A percentile compares a stretch with the other conserved stretches of the same genome.
These are phyloP conservation scores for Cyanidioschyzon merolae DNA, from an alignment of 23 red algal genomes.

Conservation along the genomic window DNA sequence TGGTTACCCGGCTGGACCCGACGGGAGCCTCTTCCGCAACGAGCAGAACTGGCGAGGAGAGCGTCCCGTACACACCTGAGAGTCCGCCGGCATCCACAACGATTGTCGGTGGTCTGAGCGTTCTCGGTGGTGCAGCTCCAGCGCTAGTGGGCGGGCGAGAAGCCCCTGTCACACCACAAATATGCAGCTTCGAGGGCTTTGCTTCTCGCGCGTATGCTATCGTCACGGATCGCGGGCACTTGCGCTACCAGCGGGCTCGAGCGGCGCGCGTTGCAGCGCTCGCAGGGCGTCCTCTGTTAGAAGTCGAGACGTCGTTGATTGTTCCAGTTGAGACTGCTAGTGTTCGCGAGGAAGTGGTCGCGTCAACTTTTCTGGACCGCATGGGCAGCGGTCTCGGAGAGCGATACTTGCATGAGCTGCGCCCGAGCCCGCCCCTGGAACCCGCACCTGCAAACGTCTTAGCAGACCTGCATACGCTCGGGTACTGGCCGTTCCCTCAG, in stretches of 20 bases:
- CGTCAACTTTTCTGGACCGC: background rate
- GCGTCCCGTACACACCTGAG: background rate
- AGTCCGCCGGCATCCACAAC: background rate
- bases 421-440: slow-evolving; percentile 1
- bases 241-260: slow-evolving; percentile 8
- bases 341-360: slow-evolving; percentile 2
- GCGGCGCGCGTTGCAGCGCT: slow-evolving; percentile 2
- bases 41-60: background rate
- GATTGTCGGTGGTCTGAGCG: slow-evolving; percentile 11
- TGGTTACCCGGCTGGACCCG: background rate
- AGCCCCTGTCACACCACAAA: background rate
- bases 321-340: slow-evolving; percentile 18
- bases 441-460: background rate
- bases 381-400: slow-evolving; percentile 9
- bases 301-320: slow-evolving; percentile 16
- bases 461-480: background rate
- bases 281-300: background rate
- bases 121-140: background rate
- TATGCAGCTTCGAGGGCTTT: background rate
- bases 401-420: slow-evolving; percentile 8
- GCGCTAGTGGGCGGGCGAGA: background rate
- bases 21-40: background rate
- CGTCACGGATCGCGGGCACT: slow-evolving; percentile 17
- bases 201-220: slow-evolving; percentile 9
- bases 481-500: background rate